A percentile compares a stretch with the other conserved stretches of the same genome.
Conservation (phyloP, 2,329 filamentous ascomycete species). For the Phyllosticta citribraziliensis region DNA sequence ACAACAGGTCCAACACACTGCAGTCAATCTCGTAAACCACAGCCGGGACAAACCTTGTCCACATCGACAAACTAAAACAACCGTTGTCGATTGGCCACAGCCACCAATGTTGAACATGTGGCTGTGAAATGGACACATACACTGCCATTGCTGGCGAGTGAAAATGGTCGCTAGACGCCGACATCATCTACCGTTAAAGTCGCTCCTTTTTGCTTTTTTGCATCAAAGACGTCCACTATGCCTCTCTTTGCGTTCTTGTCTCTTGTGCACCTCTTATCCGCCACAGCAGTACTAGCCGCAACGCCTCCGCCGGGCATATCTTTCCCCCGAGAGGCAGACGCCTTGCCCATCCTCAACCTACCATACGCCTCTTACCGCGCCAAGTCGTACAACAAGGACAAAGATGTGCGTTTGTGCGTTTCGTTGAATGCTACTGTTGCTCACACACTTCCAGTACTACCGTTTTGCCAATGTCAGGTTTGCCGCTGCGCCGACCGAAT, state of each 20-base stretch:
- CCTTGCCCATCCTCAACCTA: background rate
- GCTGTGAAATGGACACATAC: background rate
- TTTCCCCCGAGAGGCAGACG: background rate
- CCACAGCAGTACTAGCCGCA: background rate
- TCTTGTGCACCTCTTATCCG: background rate
- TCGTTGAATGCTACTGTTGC: background rate
- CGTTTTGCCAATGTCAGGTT: slow-evolving; percentile 50
- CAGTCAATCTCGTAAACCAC: background rate
- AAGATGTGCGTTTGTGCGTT: background rate
- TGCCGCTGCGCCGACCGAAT: slow-evolving; percentile 42
- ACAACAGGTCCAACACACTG: background rate
- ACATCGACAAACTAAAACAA: background rate
- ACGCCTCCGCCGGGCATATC: background rate
- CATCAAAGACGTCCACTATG: background rate
- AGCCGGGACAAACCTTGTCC: background rate
- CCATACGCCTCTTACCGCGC: background rate
- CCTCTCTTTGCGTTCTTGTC: background rate
- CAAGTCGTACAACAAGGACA: background rate
- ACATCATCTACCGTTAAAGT: background rate
- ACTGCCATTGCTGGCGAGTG: background rate
- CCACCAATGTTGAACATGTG: background rate
- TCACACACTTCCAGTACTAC: slow-evolving; percentile 26
- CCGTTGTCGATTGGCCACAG: background rate
- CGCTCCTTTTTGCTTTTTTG: background rate
- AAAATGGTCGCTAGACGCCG: background rate